These are phyloP conservation scores for Triticum timopheevii DNA, from an alignment of 176 grass and related monocot genomes.

Conservation along the genomic window DNA sequence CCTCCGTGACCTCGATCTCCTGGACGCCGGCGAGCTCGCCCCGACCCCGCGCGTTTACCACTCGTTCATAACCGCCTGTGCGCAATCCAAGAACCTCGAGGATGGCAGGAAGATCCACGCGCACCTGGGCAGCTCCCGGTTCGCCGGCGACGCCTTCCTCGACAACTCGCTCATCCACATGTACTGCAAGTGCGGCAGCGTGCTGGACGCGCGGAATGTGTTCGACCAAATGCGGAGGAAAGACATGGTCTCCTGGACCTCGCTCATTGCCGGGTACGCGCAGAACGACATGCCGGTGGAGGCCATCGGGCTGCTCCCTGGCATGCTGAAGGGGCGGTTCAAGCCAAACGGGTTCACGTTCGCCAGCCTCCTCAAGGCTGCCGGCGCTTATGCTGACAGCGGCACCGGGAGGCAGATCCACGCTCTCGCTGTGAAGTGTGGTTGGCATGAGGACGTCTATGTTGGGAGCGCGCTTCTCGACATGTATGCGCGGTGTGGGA, in stretches of 20 bases:
- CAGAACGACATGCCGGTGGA: conserved; percentile 50
- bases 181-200: conserved; percentile 56
- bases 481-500: conserved; percentile 56
- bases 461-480: conserved; percentile 67
- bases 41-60: conserved; percentile 38
- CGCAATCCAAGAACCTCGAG: conserved; percentile 27
- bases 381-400: conserved; percentile 8
- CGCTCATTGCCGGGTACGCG: conserved; percentile 61
- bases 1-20: conserved; percentile 29
- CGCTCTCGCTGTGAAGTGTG: conserved; percentile 38
- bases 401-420: conserved; percentile 45
- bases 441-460: conserved; percentile 52
- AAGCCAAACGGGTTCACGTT: conserved; percentile 60
- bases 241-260: conserved; percentile 69
- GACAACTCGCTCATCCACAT: conserved; percentile 55
- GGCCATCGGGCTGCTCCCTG: conserved; percentile 39
- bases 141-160: conserved; percentile 49
- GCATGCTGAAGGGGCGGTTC: conserved; percentile 36
- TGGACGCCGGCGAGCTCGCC: conserved; percentile 38
- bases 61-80: conserved; percentile 46
- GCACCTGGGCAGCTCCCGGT: conserved; percentile 34
- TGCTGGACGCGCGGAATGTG: conserved; percentile 40
- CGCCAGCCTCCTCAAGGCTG: conserved; percentile 64
- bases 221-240: conserved; percentile 49
- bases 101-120: conserved; percentile 35